These are phyloP conservation scores for Cucumis cinereus DNA, from an alignment of 306 rosid species.

Conservation along the genomic window DNA sequence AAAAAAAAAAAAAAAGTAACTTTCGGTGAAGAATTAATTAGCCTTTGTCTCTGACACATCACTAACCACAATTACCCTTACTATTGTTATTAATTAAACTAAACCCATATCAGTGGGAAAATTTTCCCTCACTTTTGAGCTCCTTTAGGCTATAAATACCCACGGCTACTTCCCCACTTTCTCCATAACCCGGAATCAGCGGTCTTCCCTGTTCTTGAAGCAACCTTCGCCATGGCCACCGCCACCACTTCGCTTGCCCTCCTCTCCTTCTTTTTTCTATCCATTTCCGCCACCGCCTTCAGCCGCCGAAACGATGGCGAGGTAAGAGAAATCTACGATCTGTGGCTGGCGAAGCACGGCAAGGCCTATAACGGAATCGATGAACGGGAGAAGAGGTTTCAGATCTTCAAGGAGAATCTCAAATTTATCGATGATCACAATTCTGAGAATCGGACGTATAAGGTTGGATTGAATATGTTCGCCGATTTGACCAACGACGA, in stretches of 20 bases:
- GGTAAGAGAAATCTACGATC: constrained; percentile 35
- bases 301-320: constrained; percentile 31
- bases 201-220: not conserved
- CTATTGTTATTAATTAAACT: not conserved
- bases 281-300: not conserved
- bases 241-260: not conserved
- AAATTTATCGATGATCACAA: constrained; percentile 59
- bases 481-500: constrained; percentile 77
- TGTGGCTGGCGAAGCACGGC: constrained; percentile 51
- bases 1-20: not conserved
- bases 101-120: not conserved
- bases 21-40: not conserved
- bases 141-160: not conserved
- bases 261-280: not conserved
- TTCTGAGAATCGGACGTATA: constrained; percentile 39
- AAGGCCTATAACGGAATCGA: constrained; percentile 56
- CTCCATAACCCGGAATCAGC: not conserved
- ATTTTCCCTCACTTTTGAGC: not conserved
- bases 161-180: not conserved
- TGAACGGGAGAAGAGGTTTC: constrained; percentile 52
- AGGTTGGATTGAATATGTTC: constrained; percentile 59
- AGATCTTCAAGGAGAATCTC: constrained; percentile 61
- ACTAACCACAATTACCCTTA: not conserved
- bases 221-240: not conserved
- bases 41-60: not conserved